These are phyloP conservation scores for Nephelium lappaceum DNA, from an alignment of 345 rosid genomes.

Conservation along the genomic window DNA sequence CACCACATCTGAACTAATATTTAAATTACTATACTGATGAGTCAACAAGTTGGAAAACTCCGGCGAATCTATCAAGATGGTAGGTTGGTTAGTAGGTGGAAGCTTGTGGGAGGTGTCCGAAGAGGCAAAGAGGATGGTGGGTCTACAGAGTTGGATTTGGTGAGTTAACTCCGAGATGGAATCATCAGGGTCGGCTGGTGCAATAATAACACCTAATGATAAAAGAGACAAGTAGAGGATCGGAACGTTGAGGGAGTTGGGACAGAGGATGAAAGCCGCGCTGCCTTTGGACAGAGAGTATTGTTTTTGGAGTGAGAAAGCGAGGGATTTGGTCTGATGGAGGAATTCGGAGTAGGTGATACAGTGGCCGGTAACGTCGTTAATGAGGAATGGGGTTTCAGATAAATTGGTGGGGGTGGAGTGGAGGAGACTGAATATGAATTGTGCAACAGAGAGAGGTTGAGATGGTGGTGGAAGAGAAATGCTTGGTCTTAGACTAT, in stretches of 20 bases:
- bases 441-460: conserved; percentile 61
- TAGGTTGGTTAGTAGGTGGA: conserved; percentile 39
- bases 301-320: conserved; percentile 36
- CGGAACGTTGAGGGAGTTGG: conserved; percentile 65
- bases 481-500: conserved; percentile 50
- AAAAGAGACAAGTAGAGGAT: conserved; percentile 72
- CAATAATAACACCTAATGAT: conserved; percentile 65
- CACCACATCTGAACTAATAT: conserved; percentile 24
- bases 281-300: conserved; percentile 49
- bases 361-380: conserved; percentile 40
- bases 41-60: conserved; percentile 56
- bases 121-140: conserved; percentile 78
- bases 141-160: conserved; percentile 56
- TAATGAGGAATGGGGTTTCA: conserved; percentile 36
- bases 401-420: conserved; percentile 29
- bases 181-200: conserved; percentile 72
- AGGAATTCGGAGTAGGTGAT: conserved; percentile 55
- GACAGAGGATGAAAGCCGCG: conserved; percentile 71
- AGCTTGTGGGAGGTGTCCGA: conserved; percentile 52
- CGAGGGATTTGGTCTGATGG: conserved; percentile 47
- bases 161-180: conserved; percentile 63
- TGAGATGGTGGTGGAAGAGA: conserved; percentile 51
- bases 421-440: conserved; percentile 52
- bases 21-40: not conserved
- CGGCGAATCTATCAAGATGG: conserved; percentile 74